These are phyloP conservation scores for Yarrowia hollandica DNA, from an alignment of 805 yeast species.

Conservation along the genomic window DNA sequence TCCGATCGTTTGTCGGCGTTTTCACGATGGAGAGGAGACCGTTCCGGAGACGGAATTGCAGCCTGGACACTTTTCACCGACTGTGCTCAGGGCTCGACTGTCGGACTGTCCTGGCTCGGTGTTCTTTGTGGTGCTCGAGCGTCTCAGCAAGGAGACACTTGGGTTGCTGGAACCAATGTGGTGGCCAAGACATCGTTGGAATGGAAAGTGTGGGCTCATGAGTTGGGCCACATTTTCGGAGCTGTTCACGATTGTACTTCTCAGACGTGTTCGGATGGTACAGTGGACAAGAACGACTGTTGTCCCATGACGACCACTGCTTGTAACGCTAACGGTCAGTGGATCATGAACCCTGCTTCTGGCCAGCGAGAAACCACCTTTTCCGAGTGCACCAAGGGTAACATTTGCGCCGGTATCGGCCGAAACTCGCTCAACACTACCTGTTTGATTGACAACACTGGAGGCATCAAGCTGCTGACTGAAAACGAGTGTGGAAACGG, in stretches of 20 bases:
- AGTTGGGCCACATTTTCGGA: slow-evolving; percentile 45
- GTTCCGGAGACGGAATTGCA: slow-evolving; percentile 40
- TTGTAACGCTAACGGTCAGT: slow-evolving; percentile 42
- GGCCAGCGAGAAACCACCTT: slow-evolving; percentile 38
- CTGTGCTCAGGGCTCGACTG: slow-evolving; percentile 41
- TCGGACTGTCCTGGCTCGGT: slow-evolving; percentile 45
- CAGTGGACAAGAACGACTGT: slow-evolving; percentile 38
- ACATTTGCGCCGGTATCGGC: slow-evolving; percentile 40
- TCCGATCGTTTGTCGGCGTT: slow-evolving; percentile 38
- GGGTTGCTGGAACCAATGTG: slow-evolving; percentile 42
- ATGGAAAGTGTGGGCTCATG: slow-evolving; percentile 45
- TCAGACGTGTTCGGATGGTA: slow-evolving; percentile 40
- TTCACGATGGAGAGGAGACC: slow-evolving; percentile 41
- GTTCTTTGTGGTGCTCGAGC: slow-evolving; percentile 38
- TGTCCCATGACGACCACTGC: slow-evolving; percentile 40
- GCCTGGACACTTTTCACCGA: slow-evolving; percentile 43
- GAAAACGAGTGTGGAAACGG: slow-evolving; percentile 44
- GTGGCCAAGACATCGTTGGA: slow-evolving; percentile 40
- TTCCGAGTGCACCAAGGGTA: slow-evolving; percentile 42
- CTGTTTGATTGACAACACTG: slow-evolving; percentile 39
- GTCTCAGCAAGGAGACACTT: slow-evolving; percentile 31
- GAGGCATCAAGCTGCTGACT: slow-evolving; percentile 37
- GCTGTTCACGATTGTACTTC: slow-evolving; percentile 46
- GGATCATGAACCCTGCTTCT: slow-evolving; percentile 44
- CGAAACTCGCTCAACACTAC: slow-evolving; percentile 38